Percentiles rank a stretch among this genome's conserved stretches.
Evolutionary conservation across 768 basidiomycete species (phyloP).

Genomic region (Suillus paluster): DNA sequence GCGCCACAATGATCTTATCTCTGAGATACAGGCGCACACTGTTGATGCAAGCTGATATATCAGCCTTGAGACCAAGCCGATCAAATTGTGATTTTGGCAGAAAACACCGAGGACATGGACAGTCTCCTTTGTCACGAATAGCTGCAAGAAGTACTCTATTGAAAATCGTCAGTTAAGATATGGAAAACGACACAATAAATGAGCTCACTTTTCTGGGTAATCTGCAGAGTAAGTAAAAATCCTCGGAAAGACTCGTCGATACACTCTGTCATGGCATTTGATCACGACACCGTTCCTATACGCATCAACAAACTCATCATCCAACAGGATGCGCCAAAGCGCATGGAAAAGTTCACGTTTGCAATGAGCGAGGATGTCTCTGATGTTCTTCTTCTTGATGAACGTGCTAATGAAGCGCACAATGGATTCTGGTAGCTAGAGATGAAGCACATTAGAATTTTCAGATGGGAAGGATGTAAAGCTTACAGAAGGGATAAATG

Average conservation of each 20-base stretch:
- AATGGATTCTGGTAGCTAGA: background rate
- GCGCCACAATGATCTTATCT: constrained; percentile 6
- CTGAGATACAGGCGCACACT: constrained; percentile 7
- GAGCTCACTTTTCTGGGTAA: constrained; percentile 24
- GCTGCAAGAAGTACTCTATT: constrained; percentile 29
- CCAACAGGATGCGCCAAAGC: constrained; percentile 9
- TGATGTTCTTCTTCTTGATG: background rate
- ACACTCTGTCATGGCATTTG: constrained; percentile 16
- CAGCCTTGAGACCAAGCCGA: constrained; percentile 17
- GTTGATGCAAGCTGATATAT: constrained; percentile 11
- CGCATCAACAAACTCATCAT: constrained; percentile 21
- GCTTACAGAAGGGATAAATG: constrained; percentile 15
- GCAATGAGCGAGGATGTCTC: constrained; percentile 12
- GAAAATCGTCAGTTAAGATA: background rate
- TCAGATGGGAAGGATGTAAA: too few species aligned
- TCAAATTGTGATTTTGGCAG: constrained; percentile 19
- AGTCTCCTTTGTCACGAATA: constrained; percentile 27
- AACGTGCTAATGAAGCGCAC: background rate
- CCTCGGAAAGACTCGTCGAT: constrained; percentile 19
- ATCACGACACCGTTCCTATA: constrained; percentile 21
- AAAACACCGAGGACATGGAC: constrained; percentile 33
- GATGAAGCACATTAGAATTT: too few species aligned
- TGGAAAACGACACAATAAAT: background rate
- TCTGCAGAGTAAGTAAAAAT: constrained; percentile 23
- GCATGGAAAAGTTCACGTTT: constrained; percentile 24